Percentiles rank a stretch among this genome's conserved stretches.
Conservation (phyloP, 169 alveolate genomes). For the Cryptosporidium sp. region DNA sequence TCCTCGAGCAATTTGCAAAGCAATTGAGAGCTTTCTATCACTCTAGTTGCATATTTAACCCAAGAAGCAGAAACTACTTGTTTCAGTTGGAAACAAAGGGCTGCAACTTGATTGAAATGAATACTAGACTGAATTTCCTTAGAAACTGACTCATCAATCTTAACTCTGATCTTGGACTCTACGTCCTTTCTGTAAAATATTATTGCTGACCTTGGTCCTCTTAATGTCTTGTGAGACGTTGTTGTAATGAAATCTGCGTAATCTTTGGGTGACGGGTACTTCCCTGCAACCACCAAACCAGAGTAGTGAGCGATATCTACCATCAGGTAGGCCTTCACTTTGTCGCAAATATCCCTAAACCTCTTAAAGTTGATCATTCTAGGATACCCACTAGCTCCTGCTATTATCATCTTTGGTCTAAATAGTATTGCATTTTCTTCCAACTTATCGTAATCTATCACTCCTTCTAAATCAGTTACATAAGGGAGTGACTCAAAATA, state of each 20-base stretch:
- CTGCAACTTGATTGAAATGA: conserved; percentile 66
- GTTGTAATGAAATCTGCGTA: conserved; percentile 97
- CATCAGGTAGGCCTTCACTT: conserved; percentile 94
- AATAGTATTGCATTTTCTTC: conserved; percentile 89
- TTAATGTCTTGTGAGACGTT: conserved; percentile 96
- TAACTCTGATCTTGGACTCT: conserved; percentile 52
- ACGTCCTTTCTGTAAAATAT: conserved; percentile 91
- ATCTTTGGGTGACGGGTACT: conserved; percentile 91
- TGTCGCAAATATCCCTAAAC: conserved; percentile 92
- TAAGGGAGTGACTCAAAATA: conserved; percentile 94
- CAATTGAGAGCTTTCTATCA: conserved; percentile 76
- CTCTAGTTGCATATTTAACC: conserved; percentile 77
- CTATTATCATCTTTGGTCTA: conserved; percentile 89
- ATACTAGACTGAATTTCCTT: conserved; percentile 79
- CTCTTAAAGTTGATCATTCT: conserved; percentile 90
- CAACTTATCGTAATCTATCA: conserved; percentile 92
- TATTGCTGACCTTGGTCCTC: conserved; percentile 97
- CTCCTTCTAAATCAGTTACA: conserved; percentile 88
- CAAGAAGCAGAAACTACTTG: conserved; percentile 39
- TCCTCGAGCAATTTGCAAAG: conserved; percentile 73
- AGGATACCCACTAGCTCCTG: conserved; percentile 86
- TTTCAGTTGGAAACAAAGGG: conserved; percentile 49
- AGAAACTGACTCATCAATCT: conserved; percentile 81
- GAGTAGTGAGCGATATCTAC: conserved; percentile 98
- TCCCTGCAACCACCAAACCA: conserved; percentile 94